These are phyloP conservation scores for Boletellus ananiceps DNA, from an alignment of 768 basidiomycete species.

Conservation along the genomic window DNA sequence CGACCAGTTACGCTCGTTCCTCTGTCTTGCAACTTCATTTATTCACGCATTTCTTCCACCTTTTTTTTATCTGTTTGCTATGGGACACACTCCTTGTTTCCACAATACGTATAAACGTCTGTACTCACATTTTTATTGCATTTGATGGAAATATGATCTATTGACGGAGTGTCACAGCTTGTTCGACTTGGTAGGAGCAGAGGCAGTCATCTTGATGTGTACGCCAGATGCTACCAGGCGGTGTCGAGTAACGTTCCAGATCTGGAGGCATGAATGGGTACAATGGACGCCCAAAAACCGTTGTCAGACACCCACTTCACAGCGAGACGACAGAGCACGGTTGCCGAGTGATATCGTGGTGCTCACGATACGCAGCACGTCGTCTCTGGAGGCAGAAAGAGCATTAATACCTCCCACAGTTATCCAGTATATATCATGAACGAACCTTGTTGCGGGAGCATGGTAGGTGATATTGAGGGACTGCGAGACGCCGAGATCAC, in stretches of 20 bases:
- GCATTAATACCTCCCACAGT: background rate
- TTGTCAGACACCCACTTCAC: conserved; percentile 37
- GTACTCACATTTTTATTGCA: conserved; percentile 9
- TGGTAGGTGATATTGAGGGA: conserved; percentile 52
- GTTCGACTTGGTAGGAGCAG: conserved; percentile 14
- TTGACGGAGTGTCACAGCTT: conserved; percentile 17
- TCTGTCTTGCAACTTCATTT: conserved; percentile 6
- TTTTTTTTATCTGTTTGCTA: background rate
- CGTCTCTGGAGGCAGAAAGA: conserved; percentile 34
- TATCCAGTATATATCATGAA: background rate
- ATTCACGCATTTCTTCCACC: conserved; percentile 6
- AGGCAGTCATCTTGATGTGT: conserved; percentile 53
- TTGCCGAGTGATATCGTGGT: conserved; percentile 48
- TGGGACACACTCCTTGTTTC: conserved; percentile 6
- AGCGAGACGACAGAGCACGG: conserved; percentile 44
- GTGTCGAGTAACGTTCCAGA: conserved; percentile 52
- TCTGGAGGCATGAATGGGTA: conserved; percentile 29
- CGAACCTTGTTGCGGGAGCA: conserved; percentile 48
- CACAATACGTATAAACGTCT: background rate
- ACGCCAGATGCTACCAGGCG: conserved; percentile 52
- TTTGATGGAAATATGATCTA: conserved; percentile 13
- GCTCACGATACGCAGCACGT: conserved; percentile 47
- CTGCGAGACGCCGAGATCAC: conserved; percentile 42
- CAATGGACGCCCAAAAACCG: background rate
- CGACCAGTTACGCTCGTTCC: conserved; percentile 18